Percentiles rank a stretch among this genome's conserved stretches.
These are phyloP conservation scores for Erucastrum elatum DNA, from an alignment of 345 rosid species.

Conservation along the genomic window DNA sequence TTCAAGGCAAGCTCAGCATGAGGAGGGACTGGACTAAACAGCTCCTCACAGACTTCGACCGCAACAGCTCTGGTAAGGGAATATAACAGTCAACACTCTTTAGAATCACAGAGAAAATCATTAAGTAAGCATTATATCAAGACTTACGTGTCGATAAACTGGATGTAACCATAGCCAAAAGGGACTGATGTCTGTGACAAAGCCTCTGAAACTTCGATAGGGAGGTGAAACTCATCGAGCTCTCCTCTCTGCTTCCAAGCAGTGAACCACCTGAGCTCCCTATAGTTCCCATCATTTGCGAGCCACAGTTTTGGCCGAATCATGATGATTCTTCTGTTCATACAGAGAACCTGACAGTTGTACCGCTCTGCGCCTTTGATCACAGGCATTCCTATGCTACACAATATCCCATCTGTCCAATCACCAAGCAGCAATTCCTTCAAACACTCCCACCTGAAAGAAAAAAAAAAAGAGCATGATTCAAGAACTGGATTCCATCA, in stretches of 20 bases:
- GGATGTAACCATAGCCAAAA: conserved; percentile 87
- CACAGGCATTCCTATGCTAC: conserved; percentile 74
- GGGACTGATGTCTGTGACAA: conserved; percentile 71
- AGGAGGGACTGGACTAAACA: conserved; percentile 75
- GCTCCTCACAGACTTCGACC: conserved; percentile 92
- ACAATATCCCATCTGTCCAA: no score
- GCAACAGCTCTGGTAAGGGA: conserved; percentile 73
- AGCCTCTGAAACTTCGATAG: conserved; percentile 64
- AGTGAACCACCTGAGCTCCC: conserved; percentile 92
- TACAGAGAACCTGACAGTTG: conserved; percentile 71
- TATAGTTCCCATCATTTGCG: conserved; percentile 85
- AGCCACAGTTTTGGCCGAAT: conserved; percentile 94
- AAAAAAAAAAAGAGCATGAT: no score
- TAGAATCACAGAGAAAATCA: no score
- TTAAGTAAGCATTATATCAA: conserved; percentile 2
- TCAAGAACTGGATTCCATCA: no score
- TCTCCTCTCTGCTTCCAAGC: conserved; percentile 77
- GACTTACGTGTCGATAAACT: conserved; percentile 82
- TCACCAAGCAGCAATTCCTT: no score
- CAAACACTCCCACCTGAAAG: no score
- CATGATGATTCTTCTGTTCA: conserved; percentile 78
- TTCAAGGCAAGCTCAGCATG: conserved; percentile 98
- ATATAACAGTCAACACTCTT: conserved; percentile 10
- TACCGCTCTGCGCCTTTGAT: conserved; percentile 88
- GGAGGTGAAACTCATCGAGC: conserved; percentile 77